These are phyloP conservation scores for Phytopythium cucurbitacearum DNA, from an alignment of 352 stramenopile species.

Conservation along the genomic window DNA sequence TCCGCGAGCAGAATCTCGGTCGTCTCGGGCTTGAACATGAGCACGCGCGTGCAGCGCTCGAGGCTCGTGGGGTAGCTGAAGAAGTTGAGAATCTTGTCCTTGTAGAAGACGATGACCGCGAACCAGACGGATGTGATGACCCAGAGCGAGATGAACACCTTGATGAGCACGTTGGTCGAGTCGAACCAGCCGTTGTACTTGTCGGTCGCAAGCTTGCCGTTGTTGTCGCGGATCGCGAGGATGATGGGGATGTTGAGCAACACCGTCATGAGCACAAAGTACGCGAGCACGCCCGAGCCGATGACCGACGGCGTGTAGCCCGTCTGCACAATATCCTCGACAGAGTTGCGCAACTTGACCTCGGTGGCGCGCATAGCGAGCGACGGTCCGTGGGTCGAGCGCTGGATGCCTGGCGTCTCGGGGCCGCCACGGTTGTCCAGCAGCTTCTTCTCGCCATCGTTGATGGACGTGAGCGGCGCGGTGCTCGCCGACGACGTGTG, in stretches of 20 bases:
- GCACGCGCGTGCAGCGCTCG: conserved; percentile 40
- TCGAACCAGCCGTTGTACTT: conserved; percentile 51
- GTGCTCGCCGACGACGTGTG: conserved; percentile 8
- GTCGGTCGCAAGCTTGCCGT: conserved; percentile 38
- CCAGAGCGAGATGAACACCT: conserved; percentile 62
- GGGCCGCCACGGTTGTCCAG: conserved; percentile 48
- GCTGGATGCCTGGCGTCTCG: conserved; percentile 29
- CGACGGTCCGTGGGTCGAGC: conserved; percentile 24
- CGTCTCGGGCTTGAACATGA: conserved; percentile 55
- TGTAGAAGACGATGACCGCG: conserved; percentile 35
- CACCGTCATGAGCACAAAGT: conserved; percentile 53
- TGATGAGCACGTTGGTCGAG: conserved; percentile 41
- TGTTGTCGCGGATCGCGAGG: conserved; percentile 50
- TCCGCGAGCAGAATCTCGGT: conserved; percentile 56
- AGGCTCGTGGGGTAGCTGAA: conserved; percentile 44
- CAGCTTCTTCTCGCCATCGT: conserved; percentile 46
- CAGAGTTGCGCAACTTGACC: conserved; percentile 34
- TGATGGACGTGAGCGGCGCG: conserved; percentile 14
- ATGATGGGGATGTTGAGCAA: conserved; percentile 54
- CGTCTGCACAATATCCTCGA: conserved; percentile 46
- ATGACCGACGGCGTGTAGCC: conserved; percentile 41
- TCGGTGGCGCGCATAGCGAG: conserved; percentile 39
- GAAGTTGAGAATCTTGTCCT: conserved; percentile 50
- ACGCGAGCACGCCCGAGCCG: conserved; percentile 44
- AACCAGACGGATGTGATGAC: conserved; percentile 51